phyloP scores from a whole-genome alignment of 225 moss, liverwort and hornwort species.

The Pleurozium schreberi region DNA sequence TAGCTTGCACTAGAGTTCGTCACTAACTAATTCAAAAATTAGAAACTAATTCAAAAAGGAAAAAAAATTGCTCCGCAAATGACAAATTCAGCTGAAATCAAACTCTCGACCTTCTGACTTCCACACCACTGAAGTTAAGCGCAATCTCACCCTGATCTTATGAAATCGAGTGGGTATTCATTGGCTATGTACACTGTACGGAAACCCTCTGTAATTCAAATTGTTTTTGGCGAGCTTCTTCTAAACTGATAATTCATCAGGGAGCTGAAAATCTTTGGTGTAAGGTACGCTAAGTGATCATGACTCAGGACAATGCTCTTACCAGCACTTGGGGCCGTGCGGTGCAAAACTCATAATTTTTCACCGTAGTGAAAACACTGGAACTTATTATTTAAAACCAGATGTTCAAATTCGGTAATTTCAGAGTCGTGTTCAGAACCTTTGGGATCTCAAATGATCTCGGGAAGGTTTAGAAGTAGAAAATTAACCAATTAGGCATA shows the following conservation, averaged over 20 bases:
- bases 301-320: neutral
- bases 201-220: neutral
- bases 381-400: neutral
- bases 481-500: neutral
- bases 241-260: neutral
- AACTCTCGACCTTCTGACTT: neutral
- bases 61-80: neutral
- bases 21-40: neutral
- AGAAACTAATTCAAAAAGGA: neutral
- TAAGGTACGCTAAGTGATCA: neutral
- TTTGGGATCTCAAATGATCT: neutral
- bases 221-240: neutral
- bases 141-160: neutral
- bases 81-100: neutral
- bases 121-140: neutral
- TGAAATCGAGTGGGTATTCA: neutral
- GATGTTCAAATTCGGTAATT: neutral
- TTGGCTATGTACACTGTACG: neutral
- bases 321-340: neutral
- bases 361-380: neutral
- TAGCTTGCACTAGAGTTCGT: neutral
- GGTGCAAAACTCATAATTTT: neutral
- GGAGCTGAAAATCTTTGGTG: neutral
- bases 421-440: neutral
- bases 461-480: neutral